Base-by-base conservation (phyloP, 345 rosid genomes). In the Salix suchowensis region DNA sequence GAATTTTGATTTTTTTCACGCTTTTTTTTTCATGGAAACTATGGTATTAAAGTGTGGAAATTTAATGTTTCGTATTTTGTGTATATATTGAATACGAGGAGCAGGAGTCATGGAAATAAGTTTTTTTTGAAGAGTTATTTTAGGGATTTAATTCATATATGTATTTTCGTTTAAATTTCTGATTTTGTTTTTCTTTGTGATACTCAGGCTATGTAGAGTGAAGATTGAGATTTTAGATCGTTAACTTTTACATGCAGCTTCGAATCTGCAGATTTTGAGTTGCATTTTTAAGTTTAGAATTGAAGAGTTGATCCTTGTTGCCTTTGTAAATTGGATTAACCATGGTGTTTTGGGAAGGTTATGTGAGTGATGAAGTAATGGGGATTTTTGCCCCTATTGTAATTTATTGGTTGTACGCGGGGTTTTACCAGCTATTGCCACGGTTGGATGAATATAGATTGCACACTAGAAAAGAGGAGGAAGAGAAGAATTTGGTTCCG, bases 321-420 rank as follows among this genome's bases (percentile, higher is more conserved):
- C 24, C 28, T 46, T 12, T 36, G 65, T 62, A 24, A 46, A 71
- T 55, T 65, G 76, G 66, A 65, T 76, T 46, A 77, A 68, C 6
- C 54, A 91, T 91, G 96, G 91, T 87, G 79, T 85, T 91, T 65
- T 91, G 96, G 96, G 96, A 91, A 76, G 88, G 88, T 19, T 89
- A 89, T 58, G 82, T 80, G 74, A 91, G 88, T 75, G 96, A 91
- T 64, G 93, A 89, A 77, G 80, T 88, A 76, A 89, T 91, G 93
- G 93, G 93, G 61, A 91, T 90, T 6, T 84, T 91, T 80, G 96
- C 91, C 62, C 96, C 93, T 12, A 84, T 89, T 66, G 85, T 87
- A 64, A 85, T 91, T 54, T 89, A 91, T 78, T 91, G 93, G 96
- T 62, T 91, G 61, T 89, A 88, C 42, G 91, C 91, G 5, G 93